Base-by-base conservation (phyloP, 768 basidiomycete genomes). In the Pulveroboletus frians region DNA sequence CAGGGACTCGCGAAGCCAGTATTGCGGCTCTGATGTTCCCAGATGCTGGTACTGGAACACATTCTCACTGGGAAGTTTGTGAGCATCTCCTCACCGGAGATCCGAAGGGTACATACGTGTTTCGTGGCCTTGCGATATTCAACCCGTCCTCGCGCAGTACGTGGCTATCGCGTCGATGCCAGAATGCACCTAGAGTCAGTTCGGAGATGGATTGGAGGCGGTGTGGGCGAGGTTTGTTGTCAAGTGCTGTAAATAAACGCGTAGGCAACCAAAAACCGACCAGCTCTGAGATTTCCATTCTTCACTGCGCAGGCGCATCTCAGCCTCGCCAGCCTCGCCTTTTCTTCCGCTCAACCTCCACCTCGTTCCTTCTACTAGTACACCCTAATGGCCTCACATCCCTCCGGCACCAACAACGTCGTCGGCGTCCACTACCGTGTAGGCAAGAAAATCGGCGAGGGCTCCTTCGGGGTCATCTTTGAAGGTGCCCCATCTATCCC, bases 361-460 rank as follows among this genome's bases (percentile, higher is more conserved):
- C 38, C 50, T 43, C 52, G 44, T 34, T 37, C 51, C 52, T 45
- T 43, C 57, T 39, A 47, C 55, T 40, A 49, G 37, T 46, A 50
- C 53, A 67, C 50, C 31, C 8, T 70, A 56, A 84, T 83, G 82
- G 67, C 80, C 51, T 66, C 69, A 1, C 78, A 80, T 57, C 72
- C 80, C 3, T 76, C 78, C 39, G 78, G 81, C 4, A 79, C 79
- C 37, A 77, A 84, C 52, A 87, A 88, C 70, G 73, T 95, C 65
- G 92, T 96, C 61, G 92, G 95, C 46, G 83, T 88, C n/a, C 93
- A 97, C 74, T 98, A 95, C 74, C 84, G 91, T 49, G 94, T 98
- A 18, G 95, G 95, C 60, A 90, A 89, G 80, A 98, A 98, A 82
- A 97, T 99, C 70, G 96, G 96, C 55, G 96, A 99, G 70, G 96